phyloP scores from a whole-genome alignment of 345 rosid species.

The Kernera saxatilis region DNA sequence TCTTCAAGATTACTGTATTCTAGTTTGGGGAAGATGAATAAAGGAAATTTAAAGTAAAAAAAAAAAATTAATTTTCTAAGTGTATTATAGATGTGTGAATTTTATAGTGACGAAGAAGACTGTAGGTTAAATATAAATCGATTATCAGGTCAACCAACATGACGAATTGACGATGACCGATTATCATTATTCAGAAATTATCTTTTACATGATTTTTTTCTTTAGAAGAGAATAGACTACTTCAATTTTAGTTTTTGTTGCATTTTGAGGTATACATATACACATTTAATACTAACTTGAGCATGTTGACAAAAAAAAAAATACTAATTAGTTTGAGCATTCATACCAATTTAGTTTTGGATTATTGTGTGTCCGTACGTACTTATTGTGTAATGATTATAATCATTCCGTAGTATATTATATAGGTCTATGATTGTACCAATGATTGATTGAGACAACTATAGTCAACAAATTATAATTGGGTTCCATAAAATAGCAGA shows the following conservation, averaged over 20 bases:
- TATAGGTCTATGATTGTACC: background rate
- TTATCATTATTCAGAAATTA: background rate
- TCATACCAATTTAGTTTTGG: background rate
- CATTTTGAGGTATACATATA: background rate
- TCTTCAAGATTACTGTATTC: too few relatives aligned
- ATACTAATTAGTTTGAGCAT: background rate
- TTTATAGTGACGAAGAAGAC: background rate
- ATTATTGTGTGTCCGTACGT: conserved; percentile 14
- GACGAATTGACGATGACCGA: background rate
- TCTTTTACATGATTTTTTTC: background rate
- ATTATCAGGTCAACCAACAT: background rate
- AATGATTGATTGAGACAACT: background rate
- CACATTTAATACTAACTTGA: background rate
- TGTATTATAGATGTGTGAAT: background rate
- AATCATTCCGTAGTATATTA: background rate
- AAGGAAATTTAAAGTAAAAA: too few relatives aligned
- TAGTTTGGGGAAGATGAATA: too few relatives aligned
- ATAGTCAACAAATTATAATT: conserved; percentile 1
- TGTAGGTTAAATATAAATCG: background rate
- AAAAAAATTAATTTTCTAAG: too few relatives aligned
- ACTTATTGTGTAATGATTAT: background rate
- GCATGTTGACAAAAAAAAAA: background rate
- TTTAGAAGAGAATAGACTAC: background rate
- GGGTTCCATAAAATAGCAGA: background rate
- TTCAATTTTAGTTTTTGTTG: background rate